Evolutionary conservation across 495 filamentous ascomycete species (phyloP), one percentile per base, ranked within the genome.

Genomic region (Ramalina intermedia): DNA sequence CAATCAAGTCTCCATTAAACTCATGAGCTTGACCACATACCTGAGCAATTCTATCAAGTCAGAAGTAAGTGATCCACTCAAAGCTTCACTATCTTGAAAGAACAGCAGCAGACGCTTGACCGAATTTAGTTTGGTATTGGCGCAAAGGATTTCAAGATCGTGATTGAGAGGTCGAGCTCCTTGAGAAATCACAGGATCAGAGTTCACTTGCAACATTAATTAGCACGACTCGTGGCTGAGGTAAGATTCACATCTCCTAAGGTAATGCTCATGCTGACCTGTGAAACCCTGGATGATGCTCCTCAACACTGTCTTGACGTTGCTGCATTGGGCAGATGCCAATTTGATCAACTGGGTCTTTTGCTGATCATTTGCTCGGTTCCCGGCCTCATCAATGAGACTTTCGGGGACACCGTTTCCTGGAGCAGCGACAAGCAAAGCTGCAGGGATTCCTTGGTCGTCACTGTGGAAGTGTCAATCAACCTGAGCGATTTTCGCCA

Each of bases 51-150:
- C 74, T 37, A 96, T 70, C 24, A 94, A 61, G 61, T 96, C 87
- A 1, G 76, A 78, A 27, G 96, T 64, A 24, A 96, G 63, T n/a
- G 63, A 69, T 33, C 73, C 75, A 57, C 96, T 88, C 59, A 96
- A 96, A 5, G 83, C 89, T 63, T 98, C 93, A 51, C 84, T 93
- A 60, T 96, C 93, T 58, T 85, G 80, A 45, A 98, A 80, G 13
- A 82, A 80, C 18, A 98, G 61, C 7, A 90, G 69, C 27, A 94
- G 69, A 49, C 79, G 78, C 33, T 73, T 66, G 23, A 73, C 72
- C 8, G 65, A 61, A 38, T 76, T 70, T 45, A 65, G 66, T 39
- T 69, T 69, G 13, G 87, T 70, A 58, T 78, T 77, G 26, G 80
- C 76, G 48, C 81, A 66, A 7, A 98, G 70, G n/a, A 84, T 73